Percentiles rank a stretch among this genome's conserved stretches.
Evolutionary conservation across 768 basidiomycete species (phyloP).

Genomic region (Amanita fuliginea): DNA sequence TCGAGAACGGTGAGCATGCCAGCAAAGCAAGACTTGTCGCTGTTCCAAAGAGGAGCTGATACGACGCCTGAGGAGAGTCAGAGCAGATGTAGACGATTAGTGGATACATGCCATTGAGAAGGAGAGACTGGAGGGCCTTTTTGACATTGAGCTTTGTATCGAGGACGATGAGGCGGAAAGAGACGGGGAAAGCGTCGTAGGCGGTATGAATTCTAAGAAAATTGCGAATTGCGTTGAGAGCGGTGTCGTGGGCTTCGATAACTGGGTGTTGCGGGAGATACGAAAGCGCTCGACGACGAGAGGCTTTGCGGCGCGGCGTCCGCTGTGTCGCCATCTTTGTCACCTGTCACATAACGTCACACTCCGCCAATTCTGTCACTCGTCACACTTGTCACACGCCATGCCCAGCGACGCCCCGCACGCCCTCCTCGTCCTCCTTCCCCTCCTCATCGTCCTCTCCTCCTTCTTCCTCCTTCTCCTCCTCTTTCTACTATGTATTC

Average conservation of each 20-base stretch:
- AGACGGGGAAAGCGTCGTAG: slow-evolving; percentile 97
- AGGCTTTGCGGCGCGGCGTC: slow-evolving; percentile 38
- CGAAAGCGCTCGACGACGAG: slow-evolving; percentile 47
- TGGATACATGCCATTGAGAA: slow-evolving; percentile 54
- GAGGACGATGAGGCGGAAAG: slow-evolving; percentile 91
- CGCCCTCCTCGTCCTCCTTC: slow-evolving; percentile 79
- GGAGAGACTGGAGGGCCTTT: slow-evolving; percentile 82
- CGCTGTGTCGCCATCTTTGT: slow-evolving; percentile 35
- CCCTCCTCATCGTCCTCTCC: slow-evolving; percentile 86
- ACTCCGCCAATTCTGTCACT: background rate
- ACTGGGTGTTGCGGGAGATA: slow-evolving; percentile 34
- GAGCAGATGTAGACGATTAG: slow-evolving; percentile 4
- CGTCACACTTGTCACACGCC: background rate
- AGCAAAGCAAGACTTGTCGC: slow-evolving; percentile 83
- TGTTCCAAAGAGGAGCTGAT: slow-evolving; percentile 97
- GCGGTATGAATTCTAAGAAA: slow-evolving; percentile 80
- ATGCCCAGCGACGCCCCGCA: slow-evolving; percentile 27
- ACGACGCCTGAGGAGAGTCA: slow-evolving; percentile 64
- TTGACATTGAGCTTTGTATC: slow-evolving; percentile 95
- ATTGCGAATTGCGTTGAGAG: slow-evolving; percentile 57
- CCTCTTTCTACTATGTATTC: slow-evolving; percentile 81
- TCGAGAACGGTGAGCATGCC: slow-evolving; percentile 99
- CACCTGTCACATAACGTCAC: background rate
- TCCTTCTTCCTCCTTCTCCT: slow-evolving; percentile 90
- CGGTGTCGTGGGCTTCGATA: slow-evolving; percentile 59